Conservation (phyloP, 1,284 basidiomycete genomes). For the Heterobasidion irregulare region DNA sequence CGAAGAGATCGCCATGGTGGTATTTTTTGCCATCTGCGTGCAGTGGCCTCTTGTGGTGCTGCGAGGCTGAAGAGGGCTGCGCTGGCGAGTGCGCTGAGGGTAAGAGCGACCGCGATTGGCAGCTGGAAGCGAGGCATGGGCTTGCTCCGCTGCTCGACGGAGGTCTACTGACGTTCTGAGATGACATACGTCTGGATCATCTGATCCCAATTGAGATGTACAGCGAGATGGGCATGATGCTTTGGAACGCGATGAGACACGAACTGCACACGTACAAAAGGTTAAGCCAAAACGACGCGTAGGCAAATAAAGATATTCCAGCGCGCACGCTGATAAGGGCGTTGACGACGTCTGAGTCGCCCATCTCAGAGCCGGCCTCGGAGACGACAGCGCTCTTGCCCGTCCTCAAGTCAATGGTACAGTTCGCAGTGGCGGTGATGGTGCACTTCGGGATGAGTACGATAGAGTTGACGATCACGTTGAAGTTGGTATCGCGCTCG, state of each 20-base stretch:
- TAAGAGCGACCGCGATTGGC: constrained; percentile 42
- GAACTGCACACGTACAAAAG: constrained; percentile 36
- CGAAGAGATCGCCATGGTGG: constrained; percentile 59
- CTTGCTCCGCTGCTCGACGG: no score
- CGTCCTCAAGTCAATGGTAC: constrained; percentile 53
- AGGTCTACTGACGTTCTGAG: not conserved
- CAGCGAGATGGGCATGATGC: constrained; percentile 96
- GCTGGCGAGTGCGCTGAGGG: constrained; percentile 37
- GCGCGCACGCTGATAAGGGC: constrained; percentile 79
- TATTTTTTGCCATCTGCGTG: constrained; percentile 22
- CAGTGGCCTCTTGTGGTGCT: constrained; percentile 34
- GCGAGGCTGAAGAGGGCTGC: constrained; percentile 30
- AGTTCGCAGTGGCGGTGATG: constrained; percentile 67
- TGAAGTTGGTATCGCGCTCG: constrained; percentile 98
- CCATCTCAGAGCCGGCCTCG: constrained; percentile 59
- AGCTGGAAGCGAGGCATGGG: constrained; percentile 51
- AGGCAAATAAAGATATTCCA: not conserved
- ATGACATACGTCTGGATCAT: constrained; percentile 97
- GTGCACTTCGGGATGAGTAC: constrained; percentile 77
- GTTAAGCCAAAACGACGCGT: not conserved
- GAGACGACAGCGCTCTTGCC: constrained; percentile 71
- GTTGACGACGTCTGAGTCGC: constrained; percentile 60
- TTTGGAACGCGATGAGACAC: constrained; percentile 92
- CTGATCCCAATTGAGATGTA: constrained; percentile 97
- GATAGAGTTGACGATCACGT: constrained; percentile 91